Evolutionary conservation across 805 yeast genomes (phyloP).

Genomic region (Yarrowia sp.): DNA sequence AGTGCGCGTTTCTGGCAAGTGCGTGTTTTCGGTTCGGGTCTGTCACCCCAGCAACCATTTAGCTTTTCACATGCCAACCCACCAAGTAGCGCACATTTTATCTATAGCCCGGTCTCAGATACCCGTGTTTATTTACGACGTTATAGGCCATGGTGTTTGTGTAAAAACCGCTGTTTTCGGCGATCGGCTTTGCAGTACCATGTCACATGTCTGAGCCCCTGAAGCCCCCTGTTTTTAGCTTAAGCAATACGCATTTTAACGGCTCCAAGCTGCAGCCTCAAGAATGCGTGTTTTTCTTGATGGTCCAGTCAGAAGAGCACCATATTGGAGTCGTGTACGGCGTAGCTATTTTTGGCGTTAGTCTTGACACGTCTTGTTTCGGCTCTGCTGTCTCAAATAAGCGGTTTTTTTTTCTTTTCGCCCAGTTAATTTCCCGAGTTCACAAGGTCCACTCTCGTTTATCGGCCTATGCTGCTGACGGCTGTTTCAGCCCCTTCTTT

Average conservation of each 20-base stretch:
- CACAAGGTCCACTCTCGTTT: no score
- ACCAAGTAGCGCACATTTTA: neutral
- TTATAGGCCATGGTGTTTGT: neutral
- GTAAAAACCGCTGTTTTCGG: neutral
- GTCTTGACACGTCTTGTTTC: no score
- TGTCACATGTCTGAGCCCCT: conserved; percentile 22
- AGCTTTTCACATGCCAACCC: conserved; percentile 3
- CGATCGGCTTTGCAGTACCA: conserved; percentile 8
- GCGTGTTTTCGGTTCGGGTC: neutral
- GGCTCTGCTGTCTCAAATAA: no score
- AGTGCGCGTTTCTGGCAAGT: neutral
- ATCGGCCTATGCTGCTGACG: neutral
- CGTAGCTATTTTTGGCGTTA: neutral
- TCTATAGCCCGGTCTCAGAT: neutral
- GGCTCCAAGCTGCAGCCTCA: conserved; percentile 6
- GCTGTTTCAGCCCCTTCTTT: conserved; percentile 24
- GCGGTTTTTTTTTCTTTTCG: neutral
- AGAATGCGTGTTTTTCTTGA: conserved; percentile 23
- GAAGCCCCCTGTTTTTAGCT: conserved; percentile 24
- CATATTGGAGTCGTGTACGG: no score
- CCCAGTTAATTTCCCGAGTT: neutral
- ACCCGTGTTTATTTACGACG: neutral
- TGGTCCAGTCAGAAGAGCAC: no score
- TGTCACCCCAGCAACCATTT: neutral
- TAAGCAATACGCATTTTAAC: neutral